phyloP scores from a whole-genome alignment of 768 basidiomycete genomes.

The Amanita fuliginea region DNA sequence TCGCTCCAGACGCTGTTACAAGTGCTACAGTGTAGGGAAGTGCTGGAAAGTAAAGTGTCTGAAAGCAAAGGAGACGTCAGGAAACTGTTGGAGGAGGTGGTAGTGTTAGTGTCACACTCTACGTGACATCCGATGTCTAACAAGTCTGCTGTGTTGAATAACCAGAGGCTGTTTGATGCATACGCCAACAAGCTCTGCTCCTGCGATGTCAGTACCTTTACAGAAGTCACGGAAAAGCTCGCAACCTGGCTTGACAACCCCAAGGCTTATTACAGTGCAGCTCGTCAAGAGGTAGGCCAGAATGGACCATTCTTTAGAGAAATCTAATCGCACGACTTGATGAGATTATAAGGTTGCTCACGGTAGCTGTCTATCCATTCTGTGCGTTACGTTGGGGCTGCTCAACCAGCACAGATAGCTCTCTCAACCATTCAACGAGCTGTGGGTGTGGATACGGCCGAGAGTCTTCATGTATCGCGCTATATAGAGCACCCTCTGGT shows the following conservation, averaged over 20 bases:
- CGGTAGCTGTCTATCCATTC: slow-evolving; percentile 19
- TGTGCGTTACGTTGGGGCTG: background rate
- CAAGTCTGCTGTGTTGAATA: slow-evolving; percentile 10
- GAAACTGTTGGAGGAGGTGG: slow-evolving; percentile 58
- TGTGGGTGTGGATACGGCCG: slow-evolving; percentile 12
- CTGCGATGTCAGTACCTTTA: slow-evolving; percentile 16
- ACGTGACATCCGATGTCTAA: background rate
- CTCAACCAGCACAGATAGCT: slow-evolving; percentile 20
- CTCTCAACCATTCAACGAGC: slow-evolving; percentile 22
- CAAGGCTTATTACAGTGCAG: slow-evolving; percentile 41
- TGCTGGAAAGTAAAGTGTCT: slow-evolving; percentile 46
- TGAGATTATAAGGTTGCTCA: slow-evolving; percentile 39
- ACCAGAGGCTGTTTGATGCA: slow-evolving; percentile 28
- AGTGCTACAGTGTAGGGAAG: slow-evolving; percentile 50
- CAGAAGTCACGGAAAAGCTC: slow-evolving; percentile 23
- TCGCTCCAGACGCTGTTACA: slow-evolving; percentile 48
- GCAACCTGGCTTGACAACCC: slow-evolving; percentile 32
- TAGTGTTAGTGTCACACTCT: slow-evolving; percentile 12
- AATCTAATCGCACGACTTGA: slow-evolving; percentile 1
- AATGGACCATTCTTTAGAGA: background rate
- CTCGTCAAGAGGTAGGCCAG: slow-evolving; percentile 32
- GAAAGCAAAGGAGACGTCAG: slow-evolving; percentile 44
- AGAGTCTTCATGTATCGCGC: slow-evolving; percentile 19
- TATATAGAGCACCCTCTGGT: slow-evolving; percentile 21
- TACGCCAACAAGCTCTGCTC: slow-evolving; percentile 23